Evolutionary conservation across 2,329 filamentous ascomycete species (phyloP).

Genomic region (Macroventuria anomochaeta): DNA sequence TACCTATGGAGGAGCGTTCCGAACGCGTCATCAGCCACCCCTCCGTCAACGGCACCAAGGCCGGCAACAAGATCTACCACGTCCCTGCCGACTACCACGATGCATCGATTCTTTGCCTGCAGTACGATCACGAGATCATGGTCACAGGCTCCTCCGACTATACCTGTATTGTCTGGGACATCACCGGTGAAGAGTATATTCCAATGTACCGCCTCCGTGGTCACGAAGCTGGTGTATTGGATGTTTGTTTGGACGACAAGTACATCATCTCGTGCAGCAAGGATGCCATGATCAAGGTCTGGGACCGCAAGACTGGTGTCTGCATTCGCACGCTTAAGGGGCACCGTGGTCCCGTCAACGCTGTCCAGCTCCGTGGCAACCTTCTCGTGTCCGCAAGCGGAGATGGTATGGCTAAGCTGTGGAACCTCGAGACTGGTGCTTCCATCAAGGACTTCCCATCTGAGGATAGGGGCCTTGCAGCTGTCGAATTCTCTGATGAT

Average conservation of each 20-base stretch:
- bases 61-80: constrained; percentile 56
- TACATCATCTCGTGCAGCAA: constrained; percentile 98
- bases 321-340: constrained; percentile 81
- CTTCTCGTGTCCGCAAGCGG: constrained; percentile 92
- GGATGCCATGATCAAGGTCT: constrained; percentile 90
- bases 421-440: constrained; percentile 89
- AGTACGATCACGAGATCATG: constrained; percentile 91
- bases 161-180: constrained; percentile 89
- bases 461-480: constrained; percentile 91
- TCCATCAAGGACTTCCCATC: constrained; percentile 89
- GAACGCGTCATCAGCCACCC: constrained; percentile 53
- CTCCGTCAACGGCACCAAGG: constrained; percentile 56
- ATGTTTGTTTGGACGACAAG: constrained; percentile 89
- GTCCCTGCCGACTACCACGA: constrained; percentile 71
- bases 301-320: constrained; percentile 81
- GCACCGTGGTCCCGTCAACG: constrained; percentile 92
- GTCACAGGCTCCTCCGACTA: constrained; percentile 94
- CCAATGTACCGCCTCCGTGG: constrained; percentile 79
- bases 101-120: constrained; percentile 91
- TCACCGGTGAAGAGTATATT: constrained; percentile 68
- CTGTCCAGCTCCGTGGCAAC: constrained; percentile 92
- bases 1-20: constrained; percentile 49
- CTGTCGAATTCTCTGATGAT: constrained; percentile 94
- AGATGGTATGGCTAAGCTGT: constrained; percentile 91
- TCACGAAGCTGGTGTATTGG: constrained; percentile 87